Conservation (phyloP, 2,329 filamentous ascomycete genomes). For the Penicillium digitatum region DNA sequence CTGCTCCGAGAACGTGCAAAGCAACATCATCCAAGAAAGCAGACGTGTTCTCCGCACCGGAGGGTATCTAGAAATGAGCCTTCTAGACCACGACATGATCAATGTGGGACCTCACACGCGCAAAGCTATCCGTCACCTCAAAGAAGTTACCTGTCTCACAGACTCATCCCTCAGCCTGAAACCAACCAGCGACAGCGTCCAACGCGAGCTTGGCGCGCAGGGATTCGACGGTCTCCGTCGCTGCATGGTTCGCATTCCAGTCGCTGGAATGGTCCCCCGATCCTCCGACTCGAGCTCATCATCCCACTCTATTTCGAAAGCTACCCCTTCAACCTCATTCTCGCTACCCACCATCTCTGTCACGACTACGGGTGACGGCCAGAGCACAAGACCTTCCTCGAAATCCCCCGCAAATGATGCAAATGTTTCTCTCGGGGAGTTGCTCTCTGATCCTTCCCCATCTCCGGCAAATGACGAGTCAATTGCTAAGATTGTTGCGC, state of each 20-base stretch:
- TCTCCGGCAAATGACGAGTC: slow-evolving; percentile 69
- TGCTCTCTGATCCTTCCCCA: slow-evolving; percentile 69
- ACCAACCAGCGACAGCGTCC: slow-evolving; percentile 47
- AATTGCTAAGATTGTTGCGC: slow-evolving; percentile 88
- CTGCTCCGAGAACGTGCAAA: slow-evolving; percentile 42
- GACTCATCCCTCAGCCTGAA: slow-evolving; percentile 45
- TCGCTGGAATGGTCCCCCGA: slow-evolving; percentile 43
- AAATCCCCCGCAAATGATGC: slow-evolving; percentile 38
- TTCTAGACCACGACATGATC: slow-evolving; percentile 49
- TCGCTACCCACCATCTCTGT: slow-evolving; percentile 25
- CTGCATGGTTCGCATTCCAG: slow-evolving; percentile 49
- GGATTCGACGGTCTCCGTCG: slow-evolving; percentile 49
- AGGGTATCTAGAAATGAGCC: slow-evolving; percentile 48
- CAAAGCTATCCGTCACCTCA: slow-evolving; percentile 44
- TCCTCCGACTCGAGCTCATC: slow-evolving; percentile 42
- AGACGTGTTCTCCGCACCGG: slow-evolving; percentile 48
- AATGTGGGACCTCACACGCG: slow-evolving; percentile 49
- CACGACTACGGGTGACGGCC: slow-evolving; percentile 14
- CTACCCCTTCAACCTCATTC: slow-evolving; percentile 24
- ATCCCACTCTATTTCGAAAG: slow-evolving; percentile 33
- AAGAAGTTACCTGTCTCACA: slow-evolving; percentile 44
- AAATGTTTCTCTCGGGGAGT: slow-evolving; percentile 58
- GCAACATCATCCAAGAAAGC: slow-evolving; percentile 47
- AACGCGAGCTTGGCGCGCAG: slow-evolving; percentile 43
- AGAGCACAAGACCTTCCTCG: slow-evolving; percentile 11